Percentiles rank a stretch among this genome's conserved stretches.
phyloP scores from a whole-genome alignment of 2,329 filamentous ascomycete genomes.

The Cytospora chrysosperma region DNA sequence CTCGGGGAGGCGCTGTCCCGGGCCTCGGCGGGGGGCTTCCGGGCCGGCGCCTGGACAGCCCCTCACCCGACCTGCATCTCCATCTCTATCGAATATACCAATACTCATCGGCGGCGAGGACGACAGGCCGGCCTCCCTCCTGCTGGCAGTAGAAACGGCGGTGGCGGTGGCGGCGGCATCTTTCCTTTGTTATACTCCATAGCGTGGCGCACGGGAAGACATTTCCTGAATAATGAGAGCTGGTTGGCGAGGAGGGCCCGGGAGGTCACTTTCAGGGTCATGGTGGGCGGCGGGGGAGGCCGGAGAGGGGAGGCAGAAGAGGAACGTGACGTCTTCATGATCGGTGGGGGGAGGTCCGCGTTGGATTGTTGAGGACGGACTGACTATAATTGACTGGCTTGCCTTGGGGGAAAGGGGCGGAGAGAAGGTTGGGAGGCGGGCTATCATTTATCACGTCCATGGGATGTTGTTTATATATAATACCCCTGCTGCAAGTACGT shows the following conservation, averaged over 20 bases:
- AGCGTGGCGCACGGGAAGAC: constrained; percentile 18
- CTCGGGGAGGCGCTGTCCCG: not conserved
- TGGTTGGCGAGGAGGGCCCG: constrained; percentile 7
- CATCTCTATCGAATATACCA: constrained; percentile 4
- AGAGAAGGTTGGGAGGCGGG: not conserved
- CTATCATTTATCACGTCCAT: constrained; percentile 2
- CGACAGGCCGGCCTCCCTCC: constrained; percentile 2
- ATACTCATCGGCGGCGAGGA: not conserved
- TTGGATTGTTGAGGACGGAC: not conserved
- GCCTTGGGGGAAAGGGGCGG: not conserved
- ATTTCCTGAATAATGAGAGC: constrained; percentile 20
- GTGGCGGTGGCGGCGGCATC: constrained; percentile 1
- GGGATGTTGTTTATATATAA: constrained; percentile 10
- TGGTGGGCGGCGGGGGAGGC: not conserved
- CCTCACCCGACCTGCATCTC: constrained; percentile 6
- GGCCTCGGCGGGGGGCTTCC: not conserved
- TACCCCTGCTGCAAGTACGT: constrained; percentile 14
- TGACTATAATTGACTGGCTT: too few species aligned
- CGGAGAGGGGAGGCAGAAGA: not conserved
- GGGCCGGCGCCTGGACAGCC: not conserved
- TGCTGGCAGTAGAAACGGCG: constrained; percentile 8
- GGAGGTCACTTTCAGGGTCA: not conserved
- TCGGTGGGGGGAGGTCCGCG: not conserved
- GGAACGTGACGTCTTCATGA: not conserved
- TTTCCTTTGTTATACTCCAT: constrained; percentile 25